Evolutionary conservation across 1,284 basidiomycete species (phyloP).

Genomic region (Leccinum solheimii): DNA sequence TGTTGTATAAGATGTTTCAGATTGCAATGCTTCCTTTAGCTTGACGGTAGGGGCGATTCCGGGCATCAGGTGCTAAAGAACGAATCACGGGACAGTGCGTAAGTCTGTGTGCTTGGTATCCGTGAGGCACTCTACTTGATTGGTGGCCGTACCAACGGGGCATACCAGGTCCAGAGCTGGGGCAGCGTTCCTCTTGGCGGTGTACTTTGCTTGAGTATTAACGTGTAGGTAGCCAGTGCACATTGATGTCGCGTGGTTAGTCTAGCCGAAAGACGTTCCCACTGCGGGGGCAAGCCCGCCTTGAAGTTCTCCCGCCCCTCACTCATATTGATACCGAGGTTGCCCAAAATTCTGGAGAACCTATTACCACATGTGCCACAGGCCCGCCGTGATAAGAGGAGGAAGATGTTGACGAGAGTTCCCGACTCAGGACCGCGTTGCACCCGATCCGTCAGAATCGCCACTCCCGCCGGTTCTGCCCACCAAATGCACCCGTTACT

Average conservation of each 20-base stretch:
- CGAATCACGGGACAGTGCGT: neutral
- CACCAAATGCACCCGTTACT: neutral
- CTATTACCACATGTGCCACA: neutral
- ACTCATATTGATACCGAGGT: neutral
- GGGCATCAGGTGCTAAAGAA: neutral
- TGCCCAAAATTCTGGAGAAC: neutral
- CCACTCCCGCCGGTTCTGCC: neutral
- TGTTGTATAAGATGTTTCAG: neutral
- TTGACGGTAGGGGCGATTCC: neutral
- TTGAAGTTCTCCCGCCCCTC: neutral
- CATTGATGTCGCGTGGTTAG: neutral
- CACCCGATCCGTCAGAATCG: constrained; percentile 2
- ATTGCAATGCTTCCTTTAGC: neutral
- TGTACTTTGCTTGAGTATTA: neutral
- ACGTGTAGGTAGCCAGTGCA: neutral
- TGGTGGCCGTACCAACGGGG: neutral
- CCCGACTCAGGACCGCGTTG: neutral
- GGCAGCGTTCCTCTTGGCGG: neutral
- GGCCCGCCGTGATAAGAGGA: neutral
- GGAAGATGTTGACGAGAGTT: neutral
- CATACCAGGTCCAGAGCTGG: neutral
- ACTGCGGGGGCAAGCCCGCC: neutral
- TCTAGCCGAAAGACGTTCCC: neutral
- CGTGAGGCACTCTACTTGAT: constrained; percentile 3
- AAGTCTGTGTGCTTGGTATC: constrained; percentile 13